Percentiles rank a stretch among this genome's conserved stretches.
These are phyloP conservation scores for Carex littledalei DNA, from an alignment of 176 grass and related monocot genomes.

Conservation along the genomic window DNA sequence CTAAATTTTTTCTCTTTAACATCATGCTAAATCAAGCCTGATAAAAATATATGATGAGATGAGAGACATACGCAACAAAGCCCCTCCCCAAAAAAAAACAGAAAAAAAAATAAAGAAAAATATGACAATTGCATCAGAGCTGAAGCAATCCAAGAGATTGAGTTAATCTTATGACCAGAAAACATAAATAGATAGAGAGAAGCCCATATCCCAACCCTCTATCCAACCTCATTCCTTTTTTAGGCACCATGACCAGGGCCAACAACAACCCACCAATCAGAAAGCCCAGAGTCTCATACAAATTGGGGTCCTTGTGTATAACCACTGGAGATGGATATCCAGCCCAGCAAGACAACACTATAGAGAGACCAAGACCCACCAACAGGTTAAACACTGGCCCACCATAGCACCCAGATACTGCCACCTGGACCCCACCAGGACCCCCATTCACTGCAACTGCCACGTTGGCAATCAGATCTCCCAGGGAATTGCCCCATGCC, in stretches of 20 bases:
- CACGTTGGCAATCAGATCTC: slow-evolving; percentile 53
- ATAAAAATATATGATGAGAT: too few species aligned
- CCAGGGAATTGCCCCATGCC: slow-evolving; percentile 73
- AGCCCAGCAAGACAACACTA: slow-evolving; percentile 34
- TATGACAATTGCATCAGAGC: not conserved
- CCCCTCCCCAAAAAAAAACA: not conserved
- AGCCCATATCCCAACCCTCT: slow-evolving; percentile 44
- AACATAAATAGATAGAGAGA: slow-evolving; percentile 48
- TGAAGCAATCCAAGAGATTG: slow-evolving; percentile 17
- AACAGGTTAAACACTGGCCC: slow-evolving; percentile 59
- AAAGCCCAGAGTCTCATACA: slow-evolving; percentile 39
- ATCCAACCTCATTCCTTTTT: slow-evolving; percentile 48
- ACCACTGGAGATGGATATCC: slow-evolving; percentile 14
- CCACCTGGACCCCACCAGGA: slow-evolving; percentile 36
- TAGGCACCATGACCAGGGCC: slow-evolving; percentile 34
- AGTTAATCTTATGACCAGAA: slow-evolving; percentile 31
- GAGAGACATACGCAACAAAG: too few species aligned
- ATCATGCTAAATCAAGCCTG: too few species aligned
- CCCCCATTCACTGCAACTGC: slow-evolving; percentile 40
- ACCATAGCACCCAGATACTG: slow-evolving; percentile 55
- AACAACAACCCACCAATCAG: slow-evolving; percentile 31
- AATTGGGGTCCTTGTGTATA: slow-evolving; percentile 24
- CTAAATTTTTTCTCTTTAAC: too few species aligned
- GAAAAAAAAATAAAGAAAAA: not conserved
- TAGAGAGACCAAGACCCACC: slow-evolving; percentile 50